Conservation (phyloP, 1,139 yeast genomes). For the Kodamaea arcana region DNA sequence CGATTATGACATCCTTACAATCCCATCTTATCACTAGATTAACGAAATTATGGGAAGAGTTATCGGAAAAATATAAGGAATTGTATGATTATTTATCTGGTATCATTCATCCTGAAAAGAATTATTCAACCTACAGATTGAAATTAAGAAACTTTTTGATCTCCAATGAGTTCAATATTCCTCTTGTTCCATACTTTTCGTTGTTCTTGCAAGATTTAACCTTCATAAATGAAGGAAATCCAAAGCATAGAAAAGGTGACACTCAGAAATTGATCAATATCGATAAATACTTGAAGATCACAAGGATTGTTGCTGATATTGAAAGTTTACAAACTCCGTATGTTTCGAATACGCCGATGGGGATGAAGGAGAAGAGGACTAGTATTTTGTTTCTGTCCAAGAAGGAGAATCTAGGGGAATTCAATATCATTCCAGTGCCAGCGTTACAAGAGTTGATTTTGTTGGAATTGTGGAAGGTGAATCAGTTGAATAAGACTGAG, state of each 20-base stretch:
- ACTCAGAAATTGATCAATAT: constrained; percentile 68
- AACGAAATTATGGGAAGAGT: constrained; percentile 57
- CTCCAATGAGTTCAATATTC: constrained; percentile 53
- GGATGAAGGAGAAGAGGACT: constrained; percentile 12
- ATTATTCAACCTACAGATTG: constrained; percentile 69
- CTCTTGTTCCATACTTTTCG: constrained; percentile 84
- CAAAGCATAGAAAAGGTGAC: constrained; percentile 59
- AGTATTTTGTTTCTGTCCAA: constrained; percentile 15
- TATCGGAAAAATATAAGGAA: constrained; percentile 63
- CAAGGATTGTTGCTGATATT: constrained; percentile 71
- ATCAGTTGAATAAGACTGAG: constrained; percentile 54
- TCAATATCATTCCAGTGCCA: constrained; percentile 38
- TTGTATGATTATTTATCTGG: constrained; percentile 64
- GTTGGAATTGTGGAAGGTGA: constrained; percentile 66
- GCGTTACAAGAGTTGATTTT: constrained; percentile 61
- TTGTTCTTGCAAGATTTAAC: constrained; percentile 83
- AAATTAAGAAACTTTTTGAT: constrained; percentile 57
- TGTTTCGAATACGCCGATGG: constrained; percentile 1
- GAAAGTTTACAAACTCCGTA: constrained; percentile 68
- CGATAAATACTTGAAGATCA: constrained; percentile 74
- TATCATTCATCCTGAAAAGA: constrained; percentile 79
- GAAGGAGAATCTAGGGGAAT: constrained; percentile 22
- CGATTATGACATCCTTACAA: constrained; percentile 80
- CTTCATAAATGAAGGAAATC: constrained; percentile 83
- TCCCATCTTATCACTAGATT: constrained; percentile 75